Conservation (phyloP, 2,329 filamentous ascomycete genomes). For the Xylaria sp. region DNA sequence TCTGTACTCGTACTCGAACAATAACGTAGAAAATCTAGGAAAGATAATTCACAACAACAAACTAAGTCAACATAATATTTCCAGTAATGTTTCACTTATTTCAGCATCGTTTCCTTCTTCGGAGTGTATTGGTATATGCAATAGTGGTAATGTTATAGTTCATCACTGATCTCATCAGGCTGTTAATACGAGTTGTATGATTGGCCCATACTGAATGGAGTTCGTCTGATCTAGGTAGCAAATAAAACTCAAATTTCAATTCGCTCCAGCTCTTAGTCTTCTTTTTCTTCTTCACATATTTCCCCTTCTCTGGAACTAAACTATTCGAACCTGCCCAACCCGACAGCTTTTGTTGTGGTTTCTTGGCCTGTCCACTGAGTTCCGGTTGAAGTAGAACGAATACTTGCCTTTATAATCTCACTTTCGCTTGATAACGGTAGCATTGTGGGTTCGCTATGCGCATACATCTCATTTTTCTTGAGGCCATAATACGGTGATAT, state of each 20-base stretch:
- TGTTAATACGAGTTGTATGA: conserved; percentile 25
- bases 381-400: conserved; percentile 64
- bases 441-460: conserved; percentile 71
- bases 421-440: conserved; percentile 58
- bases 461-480: conserved; percentile 55
- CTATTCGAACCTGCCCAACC: conserved; percentile 47
- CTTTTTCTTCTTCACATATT: conserved; percentile 58
- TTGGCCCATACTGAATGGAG: conserved; percentile 36
- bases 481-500: not conserved
- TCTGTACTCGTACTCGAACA: not conserved
- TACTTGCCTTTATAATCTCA: conserved; percentile 70
- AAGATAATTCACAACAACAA: not conserved
- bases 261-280: conserved; percentile 41
- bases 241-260: conserved; percentile 30
- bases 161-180: not conserved
- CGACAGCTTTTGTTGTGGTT: conserved; percentile 39
- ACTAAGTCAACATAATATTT: not conserved
- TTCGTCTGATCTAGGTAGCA: conserved; percentile 3
- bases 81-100: not conserved
- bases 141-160: not conserved
- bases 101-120: not conserved
- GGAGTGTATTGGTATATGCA: not conserved
- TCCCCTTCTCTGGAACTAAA: conserved; percentile 57
- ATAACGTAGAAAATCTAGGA: not conserved
- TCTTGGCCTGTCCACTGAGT: conserved; percentile 57